These are phyloP conservation scores for Globisporangium viniferum DNA, from an alignment of 352 stramenopile species.

Conservation along the genomic window DNA sequence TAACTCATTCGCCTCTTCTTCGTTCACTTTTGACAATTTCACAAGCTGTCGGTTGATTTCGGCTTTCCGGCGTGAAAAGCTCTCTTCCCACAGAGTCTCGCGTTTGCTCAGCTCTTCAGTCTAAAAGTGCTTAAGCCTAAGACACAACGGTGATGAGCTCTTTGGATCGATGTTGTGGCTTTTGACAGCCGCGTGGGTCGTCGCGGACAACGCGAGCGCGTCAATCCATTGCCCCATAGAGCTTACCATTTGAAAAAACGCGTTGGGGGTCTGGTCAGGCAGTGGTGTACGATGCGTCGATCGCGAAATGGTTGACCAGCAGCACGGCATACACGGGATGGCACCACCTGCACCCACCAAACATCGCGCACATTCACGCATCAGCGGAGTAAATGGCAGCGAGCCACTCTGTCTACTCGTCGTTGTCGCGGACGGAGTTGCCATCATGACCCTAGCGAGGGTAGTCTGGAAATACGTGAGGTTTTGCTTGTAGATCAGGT, in stretches of 20 bases:
- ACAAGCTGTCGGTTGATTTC: constrained; percentile 25
- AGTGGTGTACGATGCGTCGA: background rate
- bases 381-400: background rate
- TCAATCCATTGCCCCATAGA: constrained; percentile 28
- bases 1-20: constrained; percentile 30
- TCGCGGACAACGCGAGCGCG: constrained; percentile 11
- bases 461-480: constrained; percentile 9
- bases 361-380: background rate
- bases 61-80: constrained; percentile 13
- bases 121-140: constrained; percentile 12
- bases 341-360: background rate
- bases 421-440: background rate
- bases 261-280: too few species aligned
- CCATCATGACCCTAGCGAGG: background rate
- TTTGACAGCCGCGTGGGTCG: constrained; percentile 16
- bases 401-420: background rate
- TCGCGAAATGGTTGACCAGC: constrained; percentile 18
- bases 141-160: constrained; percentile 15
- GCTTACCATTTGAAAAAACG: constrained; percentile 2
- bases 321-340: constrained; percentile 27
- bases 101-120: background rate
- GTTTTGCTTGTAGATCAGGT: constrained; percentile 22
- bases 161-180: constrained; percentile 30
- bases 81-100: constrained; percentile 22
- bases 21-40: constrained; percentile 31